A percentile compares a stretch with the other conserved stretches of the same genome.
Evolutionary conservation across 2,329 filamentous ascomycete genomes (phyloP).

Genomic region (Penicillium sp.): DNA sequence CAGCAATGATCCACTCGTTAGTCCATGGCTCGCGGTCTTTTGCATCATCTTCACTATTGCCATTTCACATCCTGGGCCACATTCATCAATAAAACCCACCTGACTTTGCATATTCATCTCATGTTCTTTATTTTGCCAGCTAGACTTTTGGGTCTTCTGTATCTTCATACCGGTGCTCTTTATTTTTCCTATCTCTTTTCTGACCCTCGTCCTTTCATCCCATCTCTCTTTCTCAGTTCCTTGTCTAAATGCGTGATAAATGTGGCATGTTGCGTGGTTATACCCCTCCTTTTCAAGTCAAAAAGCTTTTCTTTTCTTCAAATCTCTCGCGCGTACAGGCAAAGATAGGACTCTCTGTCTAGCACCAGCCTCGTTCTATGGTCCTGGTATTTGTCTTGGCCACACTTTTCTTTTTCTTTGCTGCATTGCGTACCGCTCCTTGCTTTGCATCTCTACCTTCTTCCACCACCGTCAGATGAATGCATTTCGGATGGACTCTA

Average conservation of each 20-base stretch:
- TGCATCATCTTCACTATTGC: background rate
- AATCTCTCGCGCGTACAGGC: slow-evolving; percentile 15
- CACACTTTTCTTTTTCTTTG: background rate
- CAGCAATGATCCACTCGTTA: slow-evolving; percentile 17
- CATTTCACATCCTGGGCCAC: slow-evolving; percentile 2
- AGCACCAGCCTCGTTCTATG: slow-evolving; percentile 7
- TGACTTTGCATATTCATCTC: background rate
- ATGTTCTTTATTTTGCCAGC: slow-evolving; percentile 1
- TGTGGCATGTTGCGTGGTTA: slow-evolving; percentile 28
- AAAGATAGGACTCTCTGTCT: slow-evolving; percentile 6
- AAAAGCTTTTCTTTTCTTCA: slow-evolving; percentile 15
- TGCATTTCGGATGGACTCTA: background rate
- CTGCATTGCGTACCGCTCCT: background rate
- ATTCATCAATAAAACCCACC: slow-evolving; percentile 8
- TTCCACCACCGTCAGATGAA: background rate
- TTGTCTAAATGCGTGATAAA: slow-evolving; percentile 22
- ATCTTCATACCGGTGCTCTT: background rate
- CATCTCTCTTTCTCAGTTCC: slow-evolving; percentile 11
- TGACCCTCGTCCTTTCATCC: slow-evolving; percentile 20
- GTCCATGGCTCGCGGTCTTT: background rate
- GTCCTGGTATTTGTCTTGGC: slow-evolving; percentile 14
- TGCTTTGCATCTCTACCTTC: background rate
- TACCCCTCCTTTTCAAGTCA: slow-evolving; percentile 23
- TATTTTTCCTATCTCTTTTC: slow-evolving; percentile 12
- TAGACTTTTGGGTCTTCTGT: slow-evolving; percentile 2